phyloP scores from a whole-genome alignment of 495 filamentous ascomycete species.

The Pyronema domesticum region DNA sequence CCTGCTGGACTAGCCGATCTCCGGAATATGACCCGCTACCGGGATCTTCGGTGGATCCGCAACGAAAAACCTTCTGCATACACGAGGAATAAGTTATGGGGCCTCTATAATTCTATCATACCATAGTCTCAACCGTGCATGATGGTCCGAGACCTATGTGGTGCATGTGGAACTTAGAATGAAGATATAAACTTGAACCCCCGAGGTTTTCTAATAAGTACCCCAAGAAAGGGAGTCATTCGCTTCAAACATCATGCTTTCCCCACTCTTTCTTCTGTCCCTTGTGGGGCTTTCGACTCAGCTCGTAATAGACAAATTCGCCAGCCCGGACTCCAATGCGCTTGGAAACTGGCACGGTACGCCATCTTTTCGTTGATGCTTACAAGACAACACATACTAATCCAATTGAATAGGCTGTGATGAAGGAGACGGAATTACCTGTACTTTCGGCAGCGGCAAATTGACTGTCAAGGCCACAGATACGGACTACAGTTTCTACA shows the following conservation, averaged over 20 bases:
- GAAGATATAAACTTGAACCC: too few species aligned
- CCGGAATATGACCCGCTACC: too few species aligned
- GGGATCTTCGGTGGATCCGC: too few species aligned
- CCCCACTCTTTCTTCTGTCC: constrained; percentile 5
- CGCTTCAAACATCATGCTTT: not conserved
- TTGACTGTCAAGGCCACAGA: constrained; percentile 46
- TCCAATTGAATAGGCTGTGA: constrained; percentile 29
- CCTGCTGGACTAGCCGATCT: too few species aligned
- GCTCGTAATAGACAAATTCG: constrained; percentile 51
- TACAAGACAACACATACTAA: not conserved
- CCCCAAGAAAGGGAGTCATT: too few species aligned
- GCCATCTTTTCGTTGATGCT: not conserved
- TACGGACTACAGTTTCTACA: constrained; percentile 52
- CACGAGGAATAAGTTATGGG: too few species aligned
- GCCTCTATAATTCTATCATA: too few species aligned
- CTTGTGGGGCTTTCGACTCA: not conserved
- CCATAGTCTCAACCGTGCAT: too few species aligned
- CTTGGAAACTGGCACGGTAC: constrained; percentile 51
- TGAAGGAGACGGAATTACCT: constrained; percentile 36
- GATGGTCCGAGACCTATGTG: too few species aligned
- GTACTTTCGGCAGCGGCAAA: constrained; percentile 28
- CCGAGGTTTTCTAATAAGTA: too few species aligned
- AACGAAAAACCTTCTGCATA: too few species aligned
- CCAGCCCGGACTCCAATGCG: constrained; percentile 35
- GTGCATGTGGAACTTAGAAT: too few species aligned